phyloP scores from a whole-genome alignment of 164 flowering plant species.

The Vitis cinerea region DNA sequence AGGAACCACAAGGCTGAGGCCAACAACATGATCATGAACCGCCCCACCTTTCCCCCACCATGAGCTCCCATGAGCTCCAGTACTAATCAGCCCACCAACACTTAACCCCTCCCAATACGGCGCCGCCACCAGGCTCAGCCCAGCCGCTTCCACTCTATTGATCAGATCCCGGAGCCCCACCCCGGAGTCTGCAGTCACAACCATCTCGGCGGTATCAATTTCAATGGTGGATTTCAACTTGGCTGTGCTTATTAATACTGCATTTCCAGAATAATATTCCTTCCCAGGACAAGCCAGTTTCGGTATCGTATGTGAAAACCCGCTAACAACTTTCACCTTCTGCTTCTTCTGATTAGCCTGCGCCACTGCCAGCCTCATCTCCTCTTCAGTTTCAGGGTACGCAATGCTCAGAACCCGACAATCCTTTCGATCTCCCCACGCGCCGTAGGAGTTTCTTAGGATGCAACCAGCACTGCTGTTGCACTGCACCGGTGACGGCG shows the following conservation, averaged over 20 bases:
- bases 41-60: constrained; percentile 91
- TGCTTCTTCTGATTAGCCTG: constrained; percentile 42
- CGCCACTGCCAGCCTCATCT: constrained; percentile 59
- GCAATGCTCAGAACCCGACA: constrained; percentile 41
- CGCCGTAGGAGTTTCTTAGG: constrained; percentile 68
- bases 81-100: constrained; percentile 76
- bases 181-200: constrained; percentile 70
- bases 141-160: constrained; percentile 50
- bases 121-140: constrained; percentile 74
- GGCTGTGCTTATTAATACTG: constrained; percentile 65
- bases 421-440: constrained; percentile 64
- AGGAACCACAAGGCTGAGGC: constrained; percentile 64
- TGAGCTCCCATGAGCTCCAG: constrained; percentile 86
- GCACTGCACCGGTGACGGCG: constrained; percentile 57
- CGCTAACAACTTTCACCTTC: constrained; percentile 58
- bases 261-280: constrained; percentile 1
- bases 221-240: constrained; percentile 46
- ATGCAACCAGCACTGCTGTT: constrained; percentile 38
- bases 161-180: constrained; percentile 64
- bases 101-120: constrained; percentile 96
- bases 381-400: constrained; percentile 75
- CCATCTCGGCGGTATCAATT: constrained; percentile 32
- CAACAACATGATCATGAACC: constrained; percentile 77
- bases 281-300: constrained; percentile 66
- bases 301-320: constrained; percentile 75